phyloP scores from a whole-genome alignment of 495 filamentous ascomycete species.

The Neurospora hispaniola region DNA sequence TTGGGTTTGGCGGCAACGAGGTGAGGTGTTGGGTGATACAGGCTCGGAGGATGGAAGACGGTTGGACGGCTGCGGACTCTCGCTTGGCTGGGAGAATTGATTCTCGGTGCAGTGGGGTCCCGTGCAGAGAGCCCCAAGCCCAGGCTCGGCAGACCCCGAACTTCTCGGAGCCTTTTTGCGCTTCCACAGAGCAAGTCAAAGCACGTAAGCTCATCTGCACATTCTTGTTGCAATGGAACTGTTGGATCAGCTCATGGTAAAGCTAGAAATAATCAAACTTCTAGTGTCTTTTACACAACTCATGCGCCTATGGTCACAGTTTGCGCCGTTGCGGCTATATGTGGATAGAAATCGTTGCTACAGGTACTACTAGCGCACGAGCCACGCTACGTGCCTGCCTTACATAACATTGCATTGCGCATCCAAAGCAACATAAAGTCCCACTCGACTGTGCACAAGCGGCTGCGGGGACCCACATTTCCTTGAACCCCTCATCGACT shows the following conservation, averaged over 20 bases:
- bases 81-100: conserved; percentile 9
- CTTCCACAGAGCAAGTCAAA: not conserved
- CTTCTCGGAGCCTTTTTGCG: not conserved
- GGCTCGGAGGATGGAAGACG: not conserved
- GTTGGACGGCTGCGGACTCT: not conserved
- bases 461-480: not conserved
- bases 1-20: not conserved
- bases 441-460: not conserved
- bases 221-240: not conserved
- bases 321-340: not conserved
- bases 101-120: conserved; percentile 22
- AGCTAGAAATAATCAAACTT: not conserved
- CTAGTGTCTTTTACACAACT: not conserved
- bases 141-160: conserved; percentile 2
- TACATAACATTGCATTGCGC: conserved; percentile 5
- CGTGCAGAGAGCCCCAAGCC: conserved; percentile 4
- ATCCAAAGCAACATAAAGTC: not conserved
- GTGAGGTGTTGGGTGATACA: not conserved
- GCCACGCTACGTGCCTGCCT: conserved; percentile 1
- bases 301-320: not conserved
- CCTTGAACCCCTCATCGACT: conserved; percentile 4
- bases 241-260: not conserved
- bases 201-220: not conserved
- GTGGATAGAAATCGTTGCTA: not conserved
- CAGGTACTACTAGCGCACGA: conserved; percentile 6